Evolutionary conservation across 768 basidiomycete genomes (phyloP).

Genomic region (Macrolepiota fuliginosa): DNA sequence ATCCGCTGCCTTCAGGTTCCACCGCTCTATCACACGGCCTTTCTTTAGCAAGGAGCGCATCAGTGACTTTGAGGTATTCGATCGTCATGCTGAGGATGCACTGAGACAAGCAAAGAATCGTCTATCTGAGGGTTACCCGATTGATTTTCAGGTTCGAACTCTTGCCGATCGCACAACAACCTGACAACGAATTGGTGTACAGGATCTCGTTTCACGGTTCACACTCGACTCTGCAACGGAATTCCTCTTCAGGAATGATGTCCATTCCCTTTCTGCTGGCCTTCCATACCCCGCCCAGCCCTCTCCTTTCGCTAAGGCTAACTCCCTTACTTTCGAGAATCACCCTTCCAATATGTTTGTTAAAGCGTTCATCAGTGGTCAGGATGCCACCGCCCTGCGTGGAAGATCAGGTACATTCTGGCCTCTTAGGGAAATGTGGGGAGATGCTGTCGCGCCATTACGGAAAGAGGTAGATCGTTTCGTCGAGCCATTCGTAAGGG

Average conservation of each 20-base stretch:
- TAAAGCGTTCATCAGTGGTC: constrained; percentile 44
- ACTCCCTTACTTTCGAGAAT: constrained; percentile 3
- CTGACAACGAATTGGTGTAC: not conserved
- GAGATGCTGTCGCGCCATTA: constrained; percentile 38
- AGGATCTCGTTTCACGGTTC: constrained; percentile 48
- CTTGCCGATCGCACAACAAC: not conserved
- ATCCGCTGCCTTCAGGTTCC: constrained; percentile 36
- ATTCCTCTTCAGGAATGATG: constrained; percentile 55
- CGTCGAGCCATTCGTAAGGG: constrained; percentile 47
- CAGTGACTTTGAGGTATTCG: constrained; percentile 61
- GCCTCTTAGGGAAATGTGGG: constrained; percentile 53
- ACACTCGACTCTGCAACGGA: constrained; percentile 65
- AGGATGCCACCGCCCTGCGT: constrained; percentile 19
- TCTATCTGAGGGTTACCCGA: constrained; percentile 41
- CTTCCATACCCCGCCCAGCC: constrained; percentile 42
- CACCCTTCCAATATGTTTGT: constrained; percentile 35
- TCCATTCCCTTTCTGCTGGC: constrained; percentile 46
- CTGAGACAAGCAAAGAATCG: constrained; percentile 42
- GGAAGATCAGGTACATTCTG: constrained; percentile 26
- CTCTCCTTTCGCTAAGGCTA: constrained; percentile 9
- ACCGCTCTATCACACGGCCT: constrained; percentile 64
- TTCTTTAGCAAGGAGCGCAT: constrained; percentile 64
- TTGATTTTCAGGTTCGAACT: constrained; percentile 55
- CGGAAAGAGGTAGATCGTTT: constrained; percentile 46
- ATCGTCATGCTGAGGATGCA: constrained; percentile 47